Evolutionary conservation across 176 grass and related monocot species (phyloP).

Genomic region (Lolium rigidum): DNA sequence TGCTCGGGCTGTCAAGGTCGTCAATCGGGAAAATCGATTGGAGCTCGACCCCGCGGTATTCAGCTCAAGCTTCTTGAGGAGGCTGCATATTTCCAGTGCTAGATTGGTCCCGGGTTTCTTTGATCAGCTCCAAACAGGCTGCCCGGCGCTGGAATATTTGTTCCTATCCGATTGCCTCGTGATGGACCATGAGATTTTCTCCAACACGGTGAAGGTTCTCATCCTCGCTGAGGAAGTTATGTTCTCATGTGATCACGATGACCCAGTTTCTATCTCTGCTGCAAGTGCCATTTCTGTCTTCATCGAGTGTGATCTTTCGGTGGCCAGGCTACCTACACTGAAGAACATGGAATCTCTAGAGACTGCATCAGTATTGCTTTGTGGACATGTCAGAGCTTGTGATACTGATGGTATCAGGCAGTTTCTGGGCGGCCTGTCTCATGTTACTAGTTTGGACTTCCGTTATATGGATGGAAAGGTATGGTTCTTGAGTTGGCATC

Average conservation of each 20-base stretch:
- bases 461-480: background rate
- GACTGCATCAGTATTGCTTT: conserved; percentile 2
- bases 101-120: background rate
- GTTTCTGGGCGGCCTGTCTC: conserved; percentile 26
- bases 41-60: background rate
- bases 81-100: background rate
- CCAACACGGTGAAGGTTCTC: conserved; percentile 18
- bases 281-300: conserved; percentile 9
- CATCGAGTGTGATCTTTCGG: accelerated
- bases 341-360: conserved; percentile 7
- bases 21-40: accelerated
- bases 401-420: background rate
- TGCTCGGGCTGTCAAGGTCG: background rate
- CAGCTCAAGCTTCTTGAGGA: background rate
- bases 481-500: conserved; percentile 23
- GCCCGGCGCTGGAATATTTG: conserved; percentile 6
- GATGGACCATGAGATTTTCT: background rate
- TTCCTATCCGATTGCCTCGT: background rate
- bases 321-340: background rate
- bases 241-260: background rate
- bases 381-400: background rate
- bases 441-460: conserved; percentile 4
- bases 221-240: accelerated
- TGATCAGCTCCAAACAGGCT: background rate
- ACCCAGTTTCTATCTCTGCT: background rate